Conservation (phyloP, 2,329 filamentous ascomycete species). For the Cadophora sp. region DNA sequence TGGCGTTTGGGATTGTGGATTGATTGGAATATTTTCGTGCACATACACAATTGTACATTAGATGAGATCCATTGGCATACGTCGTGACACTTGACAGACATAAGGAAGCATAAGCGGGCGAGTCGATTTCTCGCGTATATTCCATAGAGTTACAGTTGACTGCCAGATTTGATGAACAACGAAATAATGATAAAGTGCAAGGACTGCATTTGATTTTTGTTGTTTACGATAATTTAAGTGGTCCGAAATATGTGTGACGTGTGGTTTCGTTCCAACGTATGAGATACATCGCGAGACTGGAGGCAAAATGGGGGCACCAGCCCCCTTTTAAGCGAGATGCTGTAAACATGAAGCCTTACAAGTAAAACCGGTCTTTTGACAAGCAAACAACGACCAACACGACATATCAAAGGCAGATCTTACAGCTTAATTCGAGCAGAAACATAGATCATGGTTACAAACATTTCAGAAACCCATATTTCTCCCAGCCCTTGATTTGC, state of each 20-base stretch:
- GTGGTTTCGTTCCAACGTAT: too few species aligned
- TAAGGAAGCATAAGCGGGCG: background rate
- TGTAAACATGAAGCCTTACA: background rate
- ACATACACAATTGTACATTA: background rate
- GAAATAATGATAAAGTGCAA: background rate
- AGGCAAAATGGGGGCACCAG: too few species aligned
- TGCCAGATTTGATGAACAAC: background rate
- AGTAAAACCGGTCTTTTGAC: too few species aligned
- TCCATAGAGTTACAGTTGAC: background rate
- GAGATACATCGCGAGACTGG: too few species aligned
- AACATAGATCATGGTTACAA: too few species aligned
- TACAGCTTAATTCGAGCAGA: too few species aligned
- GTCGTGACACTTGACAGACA: background rate
- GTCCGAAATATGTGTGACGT: too few species aligned
- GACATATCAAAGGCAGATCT: too few species aligned
- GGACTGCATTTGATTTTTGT: too few species aligned
- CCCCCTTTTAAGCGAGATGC: background rate
- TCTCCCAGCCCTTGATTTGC: too few species aligned
- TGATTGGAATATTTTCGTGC: background rate
- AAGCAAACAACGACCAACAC: too few species aligned
- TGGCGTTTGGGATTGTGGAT: conserved; percentile 1
- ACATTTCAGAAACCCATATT: too few species aligned
- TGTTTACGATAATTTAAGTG: background rate
- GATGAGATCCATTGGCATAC: background rate
- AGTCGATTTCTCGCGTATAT: background rate